phyloP scores from a whole-genome alignment of 768 basidiomycete species.

The Podaxis sp. region DNA sequence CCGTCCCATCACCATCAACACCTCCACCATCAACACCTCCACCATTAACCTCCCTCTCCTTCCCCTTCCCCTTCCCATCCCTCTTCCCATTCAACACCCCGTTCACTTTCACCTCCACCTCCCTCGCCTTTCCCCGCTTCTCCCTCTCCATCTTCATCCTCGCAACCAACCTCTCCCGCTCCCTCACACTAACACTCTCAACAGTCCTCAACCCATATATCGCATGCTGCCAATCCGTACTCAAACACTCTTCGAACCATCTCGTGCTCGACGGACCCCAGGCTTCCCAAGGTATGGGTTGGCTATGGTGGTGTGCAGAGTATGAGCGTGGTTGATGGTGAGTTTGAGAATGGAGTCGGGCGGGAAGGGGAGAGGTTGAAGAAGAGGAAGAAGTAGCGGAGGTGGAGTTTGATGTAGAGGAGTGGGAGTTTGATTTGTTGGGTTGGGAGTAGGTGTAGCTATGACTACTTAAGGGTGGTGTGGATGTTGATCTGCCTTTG shows the following conservation, averaged over 20 bases:
- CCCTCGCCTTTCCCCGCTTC: not conserved
- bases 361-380: not conserved
- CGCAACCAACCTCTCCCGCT: constrained; percentile 11
- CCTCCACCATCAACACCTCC: not conserved
- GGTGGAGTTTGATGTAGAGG: not conserved
- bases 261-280: constrained; percentile 54
- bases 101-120: constrained; percentile 3
- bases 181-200: constrained; percentile 35
- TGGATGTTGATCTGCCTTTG: not conserved
- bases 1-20: not conserved
- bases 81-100: constrained; percentile 1
- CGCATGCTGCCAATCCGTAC: constrained; percentile 56
- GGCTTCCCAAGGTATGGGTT: constrained; percentile 40
- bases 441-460: not conserved
- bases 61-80: constrained; percentile 1
- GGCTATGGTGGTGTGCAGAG: constrained; percentile 9
- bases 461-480: not conserved
- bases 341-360: not conserved
- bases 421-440: not conserved
- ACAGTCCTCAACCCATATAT: constrained; percentile 50
- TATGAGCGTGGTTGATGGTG: constrained; percentile 9
- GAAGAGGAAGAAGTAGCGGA: not conserved
- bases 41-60: not conserved
- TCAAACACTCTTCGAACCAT: constrained; percentile 50
- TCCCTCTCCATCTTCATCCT: constrained; percentile 12